A percentile compares a stretch with the other conserved stretches of the same genome.
Evolutionary conservation across 345 rosid species (phyloP).

Genomic region (Hibiscus tridactylites): DNA sequence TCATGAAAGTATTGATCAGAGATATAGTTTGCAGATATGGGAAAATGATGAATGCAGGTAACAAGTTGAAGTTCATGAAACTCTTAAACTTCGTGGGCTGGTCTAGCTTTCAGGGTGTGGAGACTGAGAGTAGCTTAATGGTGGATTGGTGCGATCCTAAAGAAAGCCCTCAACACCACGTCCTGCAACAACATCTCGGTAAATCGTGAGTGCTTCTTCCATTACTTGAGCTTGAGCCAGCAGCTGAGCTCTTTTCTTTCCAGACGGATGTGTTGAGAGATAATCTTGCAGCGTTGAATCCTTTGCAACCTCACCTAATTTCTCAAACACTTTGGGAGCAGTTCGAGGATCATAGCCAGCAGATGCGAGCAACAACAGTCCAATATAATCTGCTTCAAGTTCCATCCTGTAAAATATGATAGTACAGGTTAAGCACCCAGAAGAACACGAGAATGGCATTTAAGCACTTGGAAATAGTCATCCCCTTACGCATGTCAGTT

Average conservation of each 20-base stretch:
- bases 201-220: constrained; percentile 78
- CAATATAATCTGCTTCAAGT: constrained; percentile 90
- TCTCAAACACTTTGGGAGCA: constrained; percentile 76
- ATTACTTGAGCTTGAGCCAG: constrained; percentile 78
- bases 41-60: not conserved
- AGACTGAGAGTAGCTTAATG: not conserved
- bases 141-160: constrained; percentile 13
- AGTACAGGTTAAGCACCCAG: not conserved
- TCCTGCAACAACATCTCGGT: constrained; percentile 57
- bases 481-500: not conserved
- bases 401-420: constrained; percentile 62
- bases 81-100: not conserved
- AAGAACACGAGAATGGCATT: not conserved
- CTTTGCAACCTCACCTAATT: constrained; percentile 59
- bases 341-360: constrained; percentile 89
- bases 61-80: not conserved
- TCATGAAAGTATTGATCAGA: not conserved
- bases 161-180: constrained; percentile 77
- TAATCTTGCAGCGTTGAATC: constrained; percentile 45
- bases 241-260: constrained; percentile 66
- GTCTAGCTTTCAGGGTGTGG: not conserved
- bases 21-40: not conserved
- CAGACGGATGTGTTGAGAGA: constrained; percentile 91
- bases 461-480: not conserved
- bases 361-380: constrained; percentile 67